Conservation (phyloP, 164 flowering plant genomes). For the Macadamia integrifolia region DNA sequence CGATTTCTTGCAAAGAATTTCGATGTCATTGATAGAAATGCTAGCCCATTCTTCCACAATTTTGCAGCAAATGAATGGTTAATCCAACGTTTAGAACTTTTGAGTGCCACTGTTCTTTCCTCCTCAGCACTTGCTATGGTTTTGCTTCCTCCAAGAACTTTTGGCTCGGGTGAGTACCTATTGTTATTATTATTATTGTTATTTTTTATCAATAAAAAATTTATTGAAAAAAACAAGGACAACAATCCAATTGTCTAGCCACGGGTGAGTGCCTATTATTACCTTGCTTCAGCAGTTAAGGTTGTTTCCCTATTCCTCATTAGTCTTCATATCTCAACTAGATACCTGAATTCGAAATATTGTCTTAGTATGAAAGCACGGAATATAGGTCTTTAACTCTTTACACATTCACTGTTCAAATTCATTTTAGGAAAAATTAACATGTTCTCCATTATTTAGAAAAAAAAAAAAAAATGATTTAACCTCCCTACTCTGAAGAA, state of each 20-base stretch:
- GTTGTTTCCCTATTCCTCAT: not conserved
- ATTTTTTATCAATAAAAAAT: too few relatives aligned
- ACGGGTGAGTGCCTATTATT: slow-evolving; percentile 31
- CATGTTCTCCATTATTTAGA: too few relatives aligned
- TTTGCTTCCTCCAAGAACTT: slow-evolving; percentile 53
- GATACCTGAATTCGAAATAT: not conserved
- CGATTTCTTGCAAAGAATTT: slow-evolving; percentile 47
- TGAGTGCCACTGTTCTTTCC: slow-evolving; percentile 60
- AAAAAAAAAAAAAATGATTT: too few relatives aligned
- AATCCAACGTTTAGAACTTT: slow-evolving; percentile 62
- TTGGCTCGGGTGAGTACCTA: slow-evolving; percentile 43
- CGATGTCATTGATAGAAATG: slow-evolving; percentile 53
- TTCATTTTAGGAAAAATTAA: too few relatives aligned
- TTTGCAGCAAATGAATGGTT: slow-evolving; percentile 83
- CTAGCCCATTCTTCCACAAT: slow-evolving; percentile 59
- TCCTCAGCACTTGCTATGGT: slow-evolving; percentile 61
- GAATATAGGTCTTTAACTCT: not conserved
- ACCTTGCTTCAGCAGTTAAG: not conserved
- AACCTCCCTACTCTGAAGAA: too few relatives aligned
- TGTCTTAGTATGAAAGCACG: not conserved
- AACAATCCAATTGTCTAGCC: too few relatives aligned
- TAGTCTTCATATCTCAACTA: not conserved
- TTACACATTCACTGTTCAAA: too few relatives aligned
- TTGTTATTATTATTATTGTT: not conserved
- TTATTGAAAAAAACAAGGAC: too few relatives aligned